Conservation (phyloP, 768 basidiomycete genomes). For the Leccinum boreale region DNA sequence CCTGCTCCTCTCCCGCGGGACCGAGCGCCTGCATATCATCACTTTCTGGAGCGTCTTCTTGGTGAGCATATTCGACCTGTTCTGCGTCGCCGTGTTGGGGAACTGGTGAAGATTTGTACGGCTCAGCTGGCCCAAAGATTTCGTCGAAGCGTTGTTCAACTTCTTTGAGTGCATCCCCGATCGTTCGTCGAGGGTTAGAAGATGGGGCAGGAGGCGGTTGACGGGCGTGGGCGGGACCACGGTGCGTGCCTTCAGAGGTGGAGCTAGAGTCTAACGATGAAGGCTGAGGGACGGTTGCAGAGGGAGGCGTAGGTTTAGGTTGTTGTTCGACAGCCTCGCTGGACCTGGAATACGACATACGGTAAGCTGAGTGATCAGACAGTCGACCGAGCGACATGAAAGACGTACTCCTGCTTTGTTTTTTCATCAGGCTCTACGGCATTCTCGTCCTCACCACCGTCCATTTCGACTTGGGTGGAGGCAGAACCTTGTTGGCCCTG, state of each 20-base stretch:
- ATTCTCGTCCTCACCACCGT: slow-evolving; percentile 18
- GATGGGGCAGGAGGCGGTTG: slow-evolving; percentile 34
- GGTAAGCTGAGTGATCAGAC: neutral
- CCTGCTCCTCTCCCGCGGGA: slow-evolving; percentile 79
- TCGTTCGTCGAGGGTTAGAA: slow-evolving; percentile 65
- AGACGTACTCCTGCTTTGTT: slow-evolving; percentile 14
- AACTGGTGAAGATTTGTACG: slow-evolving; percentile 26
- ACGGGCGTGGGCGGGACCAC: slow-evolving; percentile 41
- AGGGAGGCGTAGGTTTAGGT: neutral
- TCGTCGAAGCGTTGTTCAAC: slow-evolving; percentile 82
- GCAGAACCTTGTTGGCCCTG: slow-evolving; percentile 21
- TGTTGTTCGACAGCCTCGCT: slow-evolving; percentile 10
- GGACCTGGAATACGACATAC: slow-evolving; percentile 6
- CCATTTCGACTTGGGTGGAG: slow-evolving; percentile 13
- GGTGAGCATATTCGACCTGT: slow-evolving; percentile 68
- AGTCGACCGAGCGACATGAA: neutral
- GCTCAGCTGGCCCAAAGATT: slow-evolving; percentile 53
- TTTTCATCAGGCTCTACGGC: slow-evolving; percentile 23
- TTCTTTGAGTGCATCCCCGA: slow-evolving; percentile 81
- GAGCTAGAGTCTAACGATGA: slow-evolving; percentile 29
- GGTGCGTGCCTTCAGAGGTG: slow-evolving; percentile 42
- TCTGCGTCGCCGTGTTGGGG: slow-evolving; percentile 39
- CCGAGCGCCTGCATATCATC: slow-evolving; percentile 88
- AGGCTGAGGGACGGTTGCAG: slow-evolving; percentile 3
- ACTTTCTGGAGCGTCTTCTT: slow-evolving; percentile 58